Evolutionary conservation across 2,329 filamentous ascomycete species (phyloP), one percentile per base, ranked within the genome.

Genomic region (Sporothrix phasma): DNA sequence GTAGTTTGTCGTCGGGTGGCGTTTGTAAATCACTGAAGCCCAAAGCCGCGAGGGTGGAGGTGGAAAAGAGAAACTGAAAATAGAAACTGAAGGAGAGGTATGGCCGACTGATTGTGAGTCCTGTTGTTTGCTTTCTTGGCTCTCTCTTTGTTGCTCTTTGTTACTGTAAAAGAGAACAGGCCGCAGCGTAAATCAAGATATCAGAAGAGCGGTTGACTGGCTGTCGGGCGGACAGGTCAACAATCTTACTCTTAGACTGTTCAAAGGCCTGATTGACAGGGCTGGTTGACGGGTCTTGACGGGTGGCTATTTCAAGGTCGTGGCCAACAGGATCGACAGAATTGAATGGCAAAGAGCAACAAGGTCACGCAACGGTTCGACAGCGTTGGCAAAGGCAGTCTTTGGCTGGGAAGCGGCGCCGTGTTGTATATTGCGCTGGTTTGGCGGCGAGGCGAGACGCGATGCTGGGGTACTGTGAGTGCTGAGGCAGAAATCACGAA

Each of bases 341-440:
- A 43, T 58, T 22, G 54, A 43, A 43, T 22, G 11, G 5, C 54
- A 26, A 49, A 58, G 37, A 43, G 22, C 43, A 15, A 29, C 29
- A 22, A 58, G 13, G 54, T 58, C 29, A 43, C 43, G 54, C 54
- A 43, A 29, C 37, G 24, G 43, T 26, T 37, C 54, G 37, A 11
- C 54, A 17, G 54, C 19, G 7, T 43, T 58, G 54, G 43, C 22
- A 34, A 43, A 22, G n/a, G 39, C 13, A n/a, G 37, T 43, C 15
- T 43, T 58, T 43, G 24, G 22, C 15, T 7, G 51, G 51, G 51
- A 54, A 37, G 51, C 51, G 19, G 34, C 37, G 22, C 54, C 37
- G 54, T 29, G 22, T 58, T 58, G 54, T 58, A 43, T 58, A 43
- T 58, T 58, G 51, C 37, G 54, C 54, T 58, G 22, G 54, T 58